These are phyloP conservation scores for Talaromyces sp. DNA, from an alignment of 2,329 filamentous ascomycete species.

Conservation along the genomic window DNA sequence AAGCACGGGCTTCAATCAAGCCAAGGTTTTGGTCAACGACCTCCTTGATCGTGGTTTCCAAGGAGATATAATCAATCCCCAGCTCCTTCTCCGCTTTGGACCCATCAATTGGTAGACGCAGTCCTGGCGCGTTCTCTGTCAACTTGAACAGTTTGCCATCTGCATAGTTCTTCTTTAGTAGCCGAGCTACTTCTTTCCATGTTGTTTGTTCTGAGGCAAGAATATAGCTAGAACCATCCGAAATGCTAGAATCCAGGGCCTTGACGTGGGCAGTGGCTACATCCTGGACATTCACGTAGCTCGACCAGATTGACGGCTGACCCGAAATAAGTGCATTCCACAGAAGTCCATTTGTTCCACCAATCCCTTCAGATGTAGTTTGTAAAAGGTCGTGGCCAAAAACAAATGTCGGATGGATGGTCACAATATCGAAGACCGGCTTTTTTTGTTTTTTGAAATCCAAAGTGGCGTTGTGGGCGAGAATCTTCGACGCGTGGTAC, in stretches of 20 bases:
- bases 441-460: constrained; percentile 13
- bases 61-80: neutral
- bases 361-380: constrained; percentile 11
- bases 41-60: neutral
- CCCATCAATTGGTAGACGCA: neutral
- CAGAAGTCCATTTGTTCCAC: neutral
- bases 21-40: neutral
- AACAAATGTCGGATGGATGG: constrained; percentile 19
- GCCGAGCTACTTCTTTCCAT: constrained; percentile 13
- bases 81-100: neutral
- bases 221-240: constrained; percentile 14
- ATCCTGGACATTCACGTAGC: constrained; percentile 20
- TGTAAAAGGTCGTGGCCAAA: constrained; percentile 19
- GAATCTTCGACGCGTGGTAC: constrained; percentile 21
- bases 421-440: constrained; percentile 18
- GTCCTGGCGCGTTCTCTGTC: neutral
- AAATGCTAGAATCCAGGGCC: constrained; percentile 14
- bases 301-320: neutral
- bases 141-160: neutral
- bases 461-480: constrained; percentile 18
- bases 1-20: neutral
- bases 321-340: constrained; percentile 13
- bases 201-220: constrained; percentile 7
- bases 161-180: constrained; percentile 11
- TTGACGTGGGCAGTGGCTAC: constrained; percentile 22